Base-by-base conservation (phyloP, 1,284 basidiomycete genomes). In the Leccinum pachyderme region DNA sequence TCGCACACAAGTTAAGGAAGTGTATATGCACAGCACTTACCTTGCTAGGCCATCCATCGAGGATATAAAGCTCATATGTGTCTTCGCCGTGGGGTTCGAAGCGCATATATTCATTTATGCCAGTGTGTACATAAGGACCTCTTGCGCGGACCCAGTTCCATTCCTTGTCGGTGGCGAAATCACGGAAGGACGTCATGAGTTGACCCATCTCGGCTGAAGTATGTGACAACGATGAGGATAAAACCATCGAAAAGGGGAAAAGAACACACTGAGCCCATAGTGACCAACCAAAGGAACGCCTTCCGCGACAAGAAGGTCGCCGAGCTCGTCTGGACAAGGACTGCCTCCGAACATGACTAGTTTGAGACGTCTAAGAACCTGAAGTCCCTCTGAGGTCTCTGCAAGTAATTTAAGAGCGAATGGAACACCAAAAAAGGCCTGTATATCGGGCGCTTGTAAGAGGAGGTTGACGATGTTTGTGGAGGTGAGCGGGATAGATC, bases 91-190 rank as follows among this genome's bases (percentile, higher is more conserved):
- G 72, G 11, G 75, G 71, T 51, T 78, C 77, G 54, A 83, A 75
- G 37, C 72, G 69, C 50, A 82, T 60, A 66, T 77, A 83, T 44
- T 68, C 53, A 22, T 60, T 49, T 37, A 69, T 43, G 3, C 77
- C 64, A 7, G 65, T 61, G 32, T 58, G 65, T 11, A 63, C 54
- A 43, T 59, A 58, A 1, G 74, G 59, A 1, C 68, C 59, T 25
- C 50, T 70, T 33, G 68, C 55, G 54, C 80, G 63, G 63, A 84
- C 69, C 74, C 79, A 85, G 61, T 82, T 82, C 84, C 86, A 87
- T 22, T 68, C 77, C 59, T 81, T 5, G 4, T 31, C 85, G 5
- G 57, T 68, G 1, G 62, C 66, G 58, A 80, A 84, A 55, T 81
- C 73, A 11, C 81, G 75, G 50, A 72, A 72, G 8, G 80, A 81